These are phyloP conservation scores for Hordeum vulgare DNA, from an alignment of 176 grass and related monocot genomes.

Conservation along the genomic window MorexV3_pseudomolecules_assembly NC_058520.1:198241330-198241829, in stretches of 20 bases:
- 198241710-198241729: neutral
- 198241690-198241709: neutral
- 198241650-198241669: slow-evolving; percentile 2
- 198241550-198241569: neutral
- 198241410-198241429: neutral
- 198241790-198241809: slow-evolving; percentile 2
- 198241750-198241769: neutral
- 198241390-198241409: neutral
- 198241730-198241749: neutral
- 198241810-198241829: neutral
- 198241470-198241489: neutral
- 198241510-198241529: neutral
- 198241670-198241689: neutral
- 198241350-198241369: too few relatives aligned
- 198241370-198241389: too few relatives aligned
- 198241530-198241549: neutral
- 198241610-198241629: slow-evolving; percentile 12
- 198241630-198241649: neutral
- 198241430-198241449: slow-evolving; percentile 17
- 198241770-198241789: neutral
- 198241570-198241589: neutral
- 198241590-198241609: neutral
- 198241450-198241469: neutral
- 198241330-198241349: too few relatives aligned
- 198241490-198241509: neutral